A percentile compares a stretch with the other conserved stretches of the same genome.
phyloP scores from a whole-genome alignment of 2,329 filamentous ascomycete genomes.

The Colletotrichum tabaci region DNA sequence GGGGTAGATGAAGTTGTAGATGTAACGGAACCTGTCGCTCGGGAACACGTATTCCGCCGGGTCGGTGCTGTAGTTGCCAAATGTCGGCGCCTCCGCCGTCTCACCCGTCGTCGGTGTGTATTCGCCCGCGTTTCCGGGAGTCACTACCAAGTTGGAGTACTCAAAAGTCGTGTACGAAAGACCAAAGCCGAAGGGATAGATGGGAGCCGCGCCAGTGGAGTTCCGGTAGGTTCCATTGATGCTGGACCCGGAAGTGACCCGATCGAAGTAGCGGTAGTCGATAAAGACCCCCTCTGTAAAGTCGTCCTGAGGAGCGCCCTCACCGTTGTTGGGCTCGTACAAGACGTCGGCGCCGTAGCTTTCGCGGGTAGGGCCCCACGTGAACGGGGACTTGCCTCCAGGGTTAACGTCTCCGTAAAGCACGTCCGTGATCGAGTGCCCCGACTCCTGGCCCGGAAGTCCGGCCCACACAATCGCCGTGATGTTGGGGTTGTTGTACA shows the following conservation, averaged over 20 bases:
- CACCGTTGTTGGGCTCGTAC: conserved; percentile 78
- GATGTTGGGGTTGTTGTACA: conserved; percentile 82
- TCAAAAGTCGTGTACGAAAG: conserved; percentile 85
- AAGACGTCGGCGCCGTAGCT: conserved; percentile 80
- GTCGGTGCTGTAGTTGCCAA: conserved; percentile 76
- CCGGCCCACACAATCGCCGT: conserved; percentile 89
- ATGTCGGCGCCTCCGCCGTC: conserved; percentile 74
- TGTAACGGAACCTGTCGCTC: conserved; percentile 62
- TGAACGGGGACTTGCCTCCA: conserved; percentile 83
- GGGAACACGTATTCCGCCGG: conserved; percentile 80
- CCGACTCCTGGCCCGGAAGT: conserved; percentile 86
- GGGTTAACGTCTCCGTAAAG: conserved; percentile 87
- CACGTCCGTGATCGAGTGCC: conserved; percentile 84
- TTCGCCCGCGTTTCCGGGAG: conserved; percentile 61
- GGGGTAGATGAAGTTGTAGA: conserved; percentile 76
- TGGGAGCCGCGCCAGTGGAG: conserved; percentile 65
- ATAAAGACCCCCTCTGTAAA: conserved; percentile 87
- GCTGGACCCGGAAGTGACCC: conserved; percentile 56
- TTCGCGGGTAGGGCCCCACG: conserved; percentile 77
- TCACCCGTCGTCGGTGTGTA: conserved; percentile 74
- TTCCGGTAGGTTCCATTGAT: conserved; percentile 41
- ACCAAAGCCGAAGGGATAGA: conserved; percentile 87
- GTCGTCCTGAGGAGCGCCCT: conserved; percentile 77
- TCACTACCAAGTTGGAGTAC: conserved; percentile 77
- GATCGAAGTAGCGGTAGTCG: conserved; percentile 85